Percentiles rank a stretch among this genome's conserved stretches.
Evolutionary conservation across 257 asterid species (phyloP).

Genomic region (Nicotiana tomentosiformis): DNA sequence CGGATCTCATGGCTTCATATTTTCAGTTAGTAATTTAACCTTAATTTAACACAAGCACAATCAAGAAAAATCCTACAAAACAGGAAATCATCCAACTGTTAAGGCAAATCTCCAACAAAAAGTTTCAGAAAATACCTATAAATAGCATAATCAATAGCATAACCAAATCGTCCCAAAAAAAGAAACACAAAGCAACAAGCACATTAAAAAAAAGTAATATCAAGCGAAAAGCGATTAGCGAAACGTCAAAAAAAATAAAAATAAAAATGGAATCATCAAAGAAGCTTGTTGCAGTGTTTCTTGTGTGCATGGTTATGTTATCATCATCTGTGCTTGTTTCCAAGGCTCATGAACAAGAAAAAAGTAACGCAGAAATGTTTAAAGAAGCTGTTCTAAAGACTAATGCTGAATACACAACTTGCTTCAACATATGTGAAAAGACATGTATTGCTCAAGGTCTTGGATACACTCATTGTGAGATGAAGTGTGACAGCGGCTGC

Average conservation of each 20-base stretch:
- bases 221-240: too few species aligned
- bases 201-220: too few species aligned
- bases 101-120: too few species aligned
- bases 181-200: neutral
- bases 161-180: neutral
- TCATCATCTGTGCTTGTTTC: neutral
- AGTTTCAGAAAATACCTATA: neutral
- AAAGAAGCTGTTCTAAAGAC: neutral
- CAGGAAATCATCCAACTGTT: too few species aligned
- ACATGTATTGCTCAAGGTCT: neutral
- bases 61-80: too few species aligned
- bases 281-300: neutral
- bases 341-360: neutral
- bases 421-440: neutral
- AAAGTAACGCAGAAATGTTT: neutral
- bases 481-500: neutral
- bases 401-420: neutral
- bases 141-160: neutral
- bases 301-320: neutral
- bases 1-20: too few species aligned
- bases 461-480: neutral
- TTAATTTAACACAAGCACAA: too few species aligned
- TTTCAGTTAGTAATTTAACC: too few species aligned
- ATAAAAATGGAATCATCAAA: neutral
- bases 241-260: too few species aligned